Base-by-base conservation (phyloP, 2,329 filamentous ascomycete genomes). In the Colletotrichum truncatum region DNA sequence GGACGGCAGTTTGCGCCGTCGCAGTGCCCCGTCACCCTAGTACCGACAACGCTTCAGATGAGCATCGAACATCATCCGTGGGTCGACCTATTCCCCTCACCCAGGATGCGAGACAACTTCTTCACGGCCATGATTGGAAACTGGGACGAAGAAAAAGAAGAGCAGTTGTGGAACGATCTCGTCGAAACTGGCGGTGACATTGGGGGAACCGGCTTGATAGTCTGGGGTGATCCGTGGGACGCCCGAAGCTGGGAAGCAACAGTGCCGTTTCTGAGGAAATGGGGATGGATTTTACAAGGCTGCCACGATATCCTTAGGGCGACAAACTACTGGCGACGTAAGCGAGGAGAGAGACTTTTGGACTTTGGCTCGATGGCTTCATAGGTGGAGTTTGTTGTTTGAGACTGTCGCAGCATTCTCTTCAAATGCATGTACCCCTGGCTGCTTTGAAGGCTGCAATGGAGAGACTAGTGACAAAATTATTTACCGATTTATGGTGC, bases 221-320 rank as follows among this genome's bases (percentile, higher is more conserved):
- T 85, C 2, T 86, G 83, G 84, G 81, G 82, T 0, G 79, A 83
- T 4, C 74, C 83, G 0, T 81, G 77, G 73, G 76, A 84, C 38
- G 54, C 74, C 2, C 63, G 64, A 0, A 79, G 76, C 11, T 87
- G 84, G 84, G 84, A 86, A 66, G 73, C 81, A 2, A 84, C 76
- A 1, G 73, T 76, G 7, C 61, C 64, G 0, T 85, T 87, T 66
- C 67, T 81, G 2, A 72, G 71, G 36, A 85, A 83, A 64, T 86
- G 82, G 81, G 73, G 69, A 1, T 75, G 74, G 72, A 49, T 82
- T 6, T 41, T 82, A 0, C 67, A 68, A 1, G 79, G 75, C 0
- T 82, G 79, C 56, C 61, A 66, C 0, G 77, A 81, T 25, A 43
- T 81, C 3, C 58, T 80, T 8, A 67, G 73, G 12, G 72, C 74